These are phyloP conservation scores for Conidiobolus incongruus DNA, from an alignment of 371 early-diverging fungal genomes.

Conservation along the genomic window DNA sequence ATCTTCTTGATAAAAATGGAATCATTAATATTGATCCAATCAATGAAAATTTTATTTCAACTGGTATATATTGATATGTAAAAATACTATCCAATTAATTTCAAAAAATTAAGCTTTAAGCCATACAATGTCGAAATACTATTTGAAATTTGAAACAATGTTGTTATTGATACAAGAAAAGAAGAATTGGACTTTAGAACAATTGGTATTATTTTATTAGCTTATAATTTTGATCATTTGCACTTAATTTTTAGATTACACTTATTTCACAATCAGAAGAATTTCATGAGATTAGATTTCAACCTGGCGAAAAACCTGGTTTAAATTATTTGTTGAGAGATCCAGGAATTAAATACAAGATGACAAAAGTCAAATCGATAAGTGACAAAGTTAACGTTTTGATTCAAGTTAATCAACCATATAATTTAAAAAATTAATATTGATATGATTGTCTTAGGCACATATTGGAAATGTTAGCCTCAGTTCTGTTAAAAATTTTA, in stretches of 20 bases:
- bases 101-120: slow-evolving; percentile 13
- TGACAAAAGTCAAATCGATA: slow-evolving; percentile 2
- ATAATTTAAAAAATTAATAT: background rate
- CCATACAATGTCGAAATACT: slow-evolving; percentile 22
- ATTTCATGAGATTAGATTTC: slow-evolving; percentile 14
- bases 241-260: slow-evolving; percentile 10
- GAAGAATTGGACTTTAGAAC: slow-evolving; percentile 8
- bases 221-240: background rate
- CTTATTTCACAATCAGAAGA: slow-evolving; percentile 19
- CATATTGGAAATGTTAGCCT: background rate
- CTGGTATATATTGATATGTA: slow-evolving; percentile 7
- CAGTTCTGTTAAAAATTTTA: background rate
- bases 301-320: slow-evolving; percentile 19
- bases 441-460: background rate
- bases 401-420: background rate
- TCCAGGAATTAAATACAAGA: slow-evolving; percentile 3
- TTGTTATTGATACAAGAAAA: slow-evolving; percentile 8
- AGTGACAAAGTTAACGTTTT: background rate
- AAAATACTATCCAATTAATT: background rate
- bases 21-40: slow-evolving; percentile 7
- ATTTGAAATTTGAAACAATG: slow-evolving; percentile 19
- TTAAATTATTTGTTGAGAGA: slow-evolving; percentile 14
- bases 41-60: slow-evolving; percentile 1
- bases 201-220: slow-evolving; percentile 10
- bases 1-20: slow-evolving; percentile 7